Conservation (phyloP, 129 eudicot species). For the Helichrysum umbraculigerum region DNA sequence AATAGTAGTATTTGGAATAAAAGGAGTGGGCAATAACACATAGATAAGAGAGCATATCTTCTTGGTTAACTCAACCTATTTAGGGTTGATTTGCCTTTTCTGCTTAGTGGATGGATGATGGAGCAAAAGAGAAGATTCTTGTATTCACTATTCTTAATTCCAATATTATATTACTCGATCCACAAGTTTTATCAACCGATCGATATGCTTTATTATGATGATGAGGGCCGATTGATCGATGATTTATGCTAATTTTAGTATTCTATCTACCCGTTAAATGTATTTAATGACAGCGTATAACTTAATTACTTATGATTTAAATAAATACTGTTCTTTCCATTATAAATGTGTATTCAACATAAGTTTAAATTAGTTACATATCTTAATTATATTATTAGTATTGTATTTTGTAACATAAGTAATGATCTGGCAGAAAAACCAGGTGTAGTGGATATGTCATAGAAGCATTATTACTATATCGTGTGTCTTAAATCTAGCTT, state of each 20-base stretch:
- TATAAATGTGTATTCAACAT: no score
- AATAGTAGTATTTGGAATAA: conserved; percentile 25
- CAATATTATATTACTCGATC: conserved; percentile 8
- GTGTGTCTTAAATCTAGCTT: no score
- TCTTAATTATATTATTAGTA: no score
- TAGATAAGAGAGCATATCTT: conserved; percentile 48
- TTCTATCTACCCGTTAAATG: neutral
- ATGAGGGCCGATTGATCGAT: neutral
- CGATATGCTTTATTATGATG: conserved; percentile 1
- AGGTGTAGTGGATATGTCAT: no score
- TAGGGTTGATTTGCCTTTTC: conserved; percentile 41
- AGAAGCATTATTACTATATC: no score
- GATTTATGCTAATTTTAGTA: neutral
- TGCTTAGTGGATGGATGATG: conserved; percentile 51
- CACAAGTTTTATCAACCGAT: conserved; percentile 8
- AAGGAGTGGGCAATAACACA: conserved; percentile 45
- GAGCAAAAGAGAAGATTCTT: conserved; percentile 54
- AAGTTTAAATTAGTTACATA: no score
- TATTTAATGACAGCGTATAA: neutral
- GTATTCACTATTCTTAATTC: conserved; percentile 18
- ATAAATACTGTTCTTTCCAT: no score
- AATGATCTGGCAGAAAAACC: no score
- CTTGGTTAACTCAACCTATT: conserved; percentile 49
- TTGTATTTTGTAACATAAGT: no score
- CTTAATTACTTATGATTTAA: neutral